phyloP scores from a whole-genome alignment of 202 grass and related monocot species.

The Zizania palustris region DNA sequence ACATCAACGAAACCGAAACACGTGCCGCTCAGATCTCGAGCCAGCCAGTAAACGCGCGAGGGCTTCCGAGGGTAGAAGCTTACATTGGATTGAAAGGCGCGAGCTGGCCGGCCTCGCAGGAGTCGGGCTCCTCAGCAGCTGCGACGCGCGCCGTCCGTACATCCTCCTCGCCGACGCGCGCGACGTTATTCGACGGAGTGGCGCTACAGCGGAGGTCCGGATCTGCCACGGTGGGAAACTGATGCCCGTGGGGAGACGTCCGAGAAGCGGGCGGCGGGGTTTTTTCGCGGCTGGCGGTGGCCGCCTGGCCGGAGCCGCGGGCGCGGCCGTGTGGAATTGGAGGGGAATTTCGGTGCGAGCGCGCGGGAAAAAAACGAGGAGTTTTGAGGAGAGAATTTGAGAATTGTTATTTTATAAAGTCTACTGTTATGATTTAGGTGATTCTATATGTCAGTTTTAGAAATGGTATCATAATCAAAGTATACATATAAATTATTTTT shows the following conservation, averaged over 20 bases:
- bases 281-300: too few relatives aligned
- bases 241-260: not conserved
- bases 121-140: constrained; percentile 72
- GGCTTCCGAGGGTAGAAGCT: not conserved
- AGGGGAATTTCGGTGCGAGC: too few relatives aligned
- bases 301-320: too few relatives aligned
- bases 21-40: not conserved
- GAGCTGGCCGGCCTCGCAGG: constrained; percentile 77
- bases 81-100: constrained; percentile 69
- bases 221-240: not conserved
- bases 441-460: too few relatives aligned
- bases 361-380: too few relatives aligned
- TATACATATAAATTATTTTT: too few relatives aligned
- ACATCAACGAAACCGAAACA: not conserved
- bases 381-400: too few relatives aligned
- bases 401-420: too few relatives aligned
- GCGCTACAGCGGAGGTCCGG: not conserved
- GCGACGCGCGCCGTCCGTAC: constrained; percentile 79
- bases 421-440: too few relatives aligned
- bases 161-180: constrained; percentile 41
- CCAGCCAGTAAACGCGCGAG: not conserved
- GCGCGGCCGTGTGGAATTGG: too few relatives aligned
- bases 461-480: too few relatives aligned
- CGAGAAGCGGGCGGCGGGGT: too few relatives aligned
- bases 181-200: constrained; percentile 48